Evolutionary conservation across 129 eudicot species (phyloP), one percentile per base, ranked within the genome.

Genomic region (Pittosporum tobira): DNA sequence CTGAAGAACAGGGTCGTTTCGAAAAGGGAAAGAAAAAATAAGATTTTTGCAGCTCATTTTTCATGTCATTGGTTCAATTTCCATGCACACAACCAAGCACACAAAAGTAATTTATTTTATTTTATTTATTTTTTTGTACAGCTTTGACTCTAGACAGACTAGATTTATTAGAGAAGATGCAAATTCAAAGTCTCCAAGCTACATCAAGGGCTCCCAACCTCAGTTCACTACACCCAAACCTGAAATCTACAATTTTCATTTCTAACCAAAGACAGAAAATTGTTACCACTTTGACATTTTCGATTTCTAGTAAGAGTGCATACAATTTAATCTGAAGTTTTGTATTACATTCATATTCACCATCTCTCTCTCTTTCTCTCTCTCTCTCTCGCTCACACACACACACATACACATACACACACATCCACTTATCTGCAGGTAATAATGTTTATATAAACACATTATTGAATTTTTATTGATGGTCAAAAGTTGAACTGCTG

Each of bases 121-220:
- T n/a, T n/a, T n/a, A n/a, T n/a, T n/a, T n/a, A 34, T 9, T 9
- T 34, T 34, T 5, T 5, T 34, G 40, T 34, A 34, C 40, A 34
- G 40, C 11, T 34, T 34, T 34, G 40, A 34, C 40, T 34, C 40
- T 6, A 34, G 13, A 34, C 40, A n/a, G n/a, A n/a, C n/a, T n/a
- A n/a, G n/a, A n/a, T n/a, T n/a, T n/a, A 46, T 21, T 49, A n/a
- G 58, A 59, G 20, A 42, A 37, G 10, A 75, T 75, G 80, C 50
- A 16, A 58, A 21, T 63, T 29, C 48, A 55, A 64, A 61, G 70
- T 70, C 50, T 72, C 21, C 65, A 63, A 4, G 31, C 57, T 2
- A 62, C 25, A 40, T 42, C 59, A 43, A 48, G 51, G 38, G 45
- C 51, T 59, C 50, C 40, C 52, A 36, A 61, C 61, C 64, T 62